Percentiles rank a stretch among this genome's conserved stretches.
phyloP scores from a whole-genome alignment of 2,329 filamentous ascomycete genomes.

The Blastomyces silverae region DNA sequence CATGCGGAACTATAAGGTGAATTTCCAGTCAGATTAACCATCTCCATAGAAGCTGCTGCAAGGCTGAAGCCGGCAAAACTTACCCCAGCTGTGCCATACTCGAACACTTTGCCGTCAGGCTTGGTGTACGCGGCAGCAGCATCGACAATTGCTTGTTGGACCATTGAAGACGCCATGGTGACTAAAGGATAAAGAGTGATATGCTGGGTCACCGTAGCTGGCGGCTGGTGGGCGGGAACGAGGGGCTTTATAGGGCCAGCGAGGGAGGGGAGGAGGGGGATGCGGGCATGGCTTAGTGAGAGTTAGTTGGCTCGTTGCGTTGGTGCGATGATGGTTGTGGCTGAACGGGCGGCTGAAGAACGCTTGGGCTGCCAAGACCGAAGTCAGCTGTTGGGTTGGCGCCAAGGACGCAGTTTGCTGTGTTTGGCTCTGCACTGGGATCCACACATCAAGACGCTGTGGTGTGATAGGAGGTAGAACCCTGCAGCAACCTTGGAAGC shows the following conservation, averaged over 20 bases:
- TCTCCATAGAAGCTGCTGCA: background rate
- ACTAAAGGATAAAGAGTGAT: background rate
- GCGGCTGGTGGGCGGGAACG: background rate
- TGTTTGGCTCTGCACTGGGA: background rate
- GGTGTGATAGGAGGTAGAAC: too few species aligned
- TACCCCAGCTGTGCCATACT: constrained; percentile 57
- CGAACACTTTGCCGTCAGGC: constrained; percentile 47
- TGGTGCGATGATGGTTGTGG: constrained; percentile 7
- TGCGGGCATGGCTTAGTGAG: background rate
- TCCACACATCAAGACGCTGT: background rate
- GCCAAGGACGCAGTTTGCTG: constrained; percentile 3
- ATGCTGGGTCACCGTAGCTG: background rate
- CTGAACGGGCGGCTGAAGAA: background rate
- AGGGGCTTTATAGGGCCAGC: background rate
- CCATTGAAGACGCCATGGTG: constrained; percentile 38
- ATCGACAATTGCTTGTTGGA: constrained; percentile 42
- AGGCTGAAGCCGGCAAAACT: constrained; percentile 29
- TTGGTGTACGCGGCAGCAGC: constrained; percentile 46
- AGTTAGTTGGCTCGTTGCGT: background rate
- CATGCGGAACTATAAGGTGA: constrained; percentile 54
- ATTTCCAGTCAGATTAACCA: constrained; percentile 20
- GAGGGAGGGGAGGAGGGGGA: background rate
- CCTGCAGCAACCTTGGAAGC: background rate
- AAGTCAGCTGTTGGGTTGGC: background rate
- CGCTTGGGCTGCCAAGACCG: background rate